Evolutionary conservation across 805 yeast genomes (phyloP).

Genomic region (Saccharomycodes ludwigii): DNA sequence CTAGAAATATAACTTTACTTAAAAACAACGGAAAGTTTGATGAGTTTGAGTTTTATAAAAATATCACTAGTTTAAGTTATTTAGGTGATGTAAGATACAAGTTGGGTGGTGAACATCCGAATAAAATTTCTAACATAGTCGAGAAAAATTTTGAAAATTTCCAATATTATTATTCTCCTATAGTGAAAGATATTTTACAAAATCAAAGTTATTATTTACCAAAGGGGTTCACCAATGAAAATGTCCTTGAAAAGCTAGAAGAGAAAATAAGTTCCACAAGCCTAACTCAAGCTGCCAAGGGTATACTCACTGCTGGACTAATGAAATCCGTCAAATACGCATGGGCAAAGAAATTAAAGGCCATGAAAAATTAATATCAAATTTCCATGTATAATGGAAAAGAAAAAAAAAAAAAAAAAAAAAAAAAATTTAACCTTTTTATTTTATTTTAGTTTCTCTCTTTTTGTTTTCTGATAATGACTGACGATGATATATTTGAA

Average conservation of each 20-base stretch:
- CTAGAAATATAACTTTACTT: slow-evolving; percentile 23
- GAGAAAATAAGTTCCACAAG: slow-evolving; percentile 61
- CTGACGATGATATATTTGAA: too few species aligned
- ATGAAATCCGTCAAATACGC: slow-evolving; percentile 62
- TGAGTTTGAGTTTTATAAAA: slow-evolving; percentile 58
- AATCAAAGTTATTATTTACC: slow-evolving; percentile 24
- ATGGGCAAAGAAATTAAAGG: slow-evolving; percentile 47
- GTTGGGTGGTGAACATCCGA: slow-evolving; percentile 85
- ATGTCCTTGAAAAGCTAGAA: slow-evolving; percentile 27
- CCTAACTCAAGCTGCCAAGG: slow-evolving; percentile 64
- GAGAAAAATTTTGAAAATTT: slow-evolving; percentile 59
- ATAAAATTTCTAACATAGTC: slow-evolving; percentile 79
- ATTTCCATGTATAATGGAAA: too few species aligned
- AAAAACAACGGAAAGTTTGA: slow-evolving; percentile 30
- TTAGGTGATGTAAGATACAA: slow-evolving; percentile 82
- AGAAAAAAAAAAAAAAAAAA: too few species aligned
- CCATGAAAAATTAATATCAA: slow-evolving; percentile 16
- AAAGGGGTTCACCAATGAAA: slow-evolving; percentile 27
- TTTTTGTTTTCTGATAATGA: too few species aligned
- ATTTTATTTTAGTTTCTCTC: too few species aligned
- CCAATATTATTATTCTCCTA: slow-evolving; percentile 61
- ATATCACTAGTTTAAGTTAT: slow-evolving; percentile 72
- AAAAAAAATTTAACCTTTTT: too few species aligned
- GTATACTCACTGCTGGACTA: slow-evolving; percentile 78
- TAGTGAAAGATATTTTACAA: slow-evolving; percentile 26